phyloP scores from a whole-genome alignment of 352 stramenopile genomes.

The Globisporangium alternatum region DNA sequence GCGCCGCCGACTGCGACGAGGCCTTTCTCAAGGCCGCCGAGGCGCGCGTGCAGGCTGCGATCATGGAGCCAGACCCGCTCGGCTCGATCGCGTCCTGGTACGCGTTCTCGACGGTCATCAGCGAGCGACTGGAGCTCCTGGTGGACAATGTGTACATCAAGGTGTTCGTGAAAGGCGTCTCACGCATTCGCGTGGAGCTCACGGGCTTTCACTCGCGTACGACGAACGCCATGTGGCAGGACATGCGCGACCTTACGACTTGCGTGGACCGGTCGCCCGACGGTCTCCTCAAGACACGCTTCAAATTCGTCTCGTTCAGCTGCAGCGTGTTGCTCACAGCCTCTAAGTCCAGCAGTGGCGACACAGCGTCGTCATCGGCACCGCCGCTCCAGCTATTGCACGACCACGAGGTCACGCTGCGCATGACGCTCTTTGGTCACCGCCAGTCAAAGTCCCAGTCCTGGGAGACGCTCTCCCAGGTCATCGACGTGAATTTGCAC shows the following conservation, averaged over 20 bases:
- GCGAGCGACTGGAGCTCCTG: conserved; percentile 42
- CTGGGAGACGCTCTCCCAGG: conserved; percentile 52
- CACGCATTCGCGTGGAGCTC: conserved; percentile 40
- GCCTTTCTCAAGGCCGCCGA: conserved; percentile 31
- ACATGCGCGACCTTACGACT: conserved; percentile 52
- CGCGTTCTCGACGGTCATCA: conserved; percentile 49
- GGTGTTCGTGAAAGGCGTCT: conserved; percentile 36
- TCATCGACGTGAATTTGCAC: conserved; percentile 58
- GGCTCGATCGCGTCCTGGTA: conserved; percentile 63
- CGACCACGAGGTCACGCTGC: conserved; percentile 44
- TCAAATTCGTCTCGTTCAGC: conserved; percentile 58
- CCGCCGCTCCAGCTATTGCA: conserved; percentile 29
- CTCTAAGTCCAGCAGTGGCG: not conserved
- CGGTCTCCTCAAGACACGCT: conserved; percentile 56
- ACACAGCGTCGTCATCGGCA: not conserved
- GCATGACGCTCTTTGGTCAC: conserved; percentile 56
- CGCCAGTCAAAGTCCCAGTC: conserved; percentile 31
- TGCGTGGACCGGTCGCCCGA: conserved; percentile 63
- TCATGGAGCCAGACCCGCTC: conserved; percentile 53
- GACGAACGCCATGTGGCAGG: conserved; percentile 63
- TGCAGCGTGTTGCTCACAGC: conserved; percentile 39
- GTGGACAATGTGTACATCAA: conserved; percentile 56
- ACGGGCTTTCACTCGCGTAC: conserved; percentile 45
- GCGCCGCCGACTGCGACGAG: conserved; percentile 44
- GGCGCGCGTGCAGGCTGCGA: conserved; percentile 29